phyloP scores from a whole-genome alignment of 306 rosid species.

The Casuarina equisetifolia region DNA sequence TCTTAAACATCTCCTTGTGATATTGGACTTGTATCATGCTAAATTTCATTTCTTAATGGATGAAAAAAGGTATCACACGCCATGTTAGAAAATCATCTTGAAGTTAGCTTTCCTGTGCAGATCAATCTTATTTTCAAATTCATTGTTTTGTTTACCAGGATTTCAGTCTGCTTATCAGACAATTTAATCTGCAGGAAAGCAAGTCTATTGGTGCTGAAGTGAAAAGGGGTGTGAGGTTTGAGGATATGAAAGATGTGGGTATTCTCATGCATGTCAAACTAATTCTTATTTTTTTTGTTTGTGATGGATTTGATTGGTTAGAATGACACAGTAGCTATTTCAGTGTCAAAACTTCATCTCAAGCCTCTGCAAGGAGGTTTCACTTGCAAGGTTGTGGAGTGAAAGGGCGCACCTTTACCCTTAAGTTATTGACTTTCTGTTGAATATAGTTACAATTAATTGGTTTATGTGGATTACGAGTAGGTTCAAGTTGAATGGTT shows the following conservation, averaged over 20 bases:
- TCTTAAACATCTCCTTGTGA: neutral
- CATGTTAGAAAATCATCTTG: neutral
- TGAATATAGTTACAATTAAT: conserved; percentile 24
- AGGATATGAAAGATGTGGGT: conserved; percentile 72
- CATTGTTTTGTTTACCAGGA: conserved; percentile 18
- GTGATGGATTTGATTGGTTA: conserved; percentile 21
- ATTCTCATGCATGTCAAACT: conserved; percentile 27
- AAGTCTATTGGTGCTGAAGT: conserved; percentile 97
- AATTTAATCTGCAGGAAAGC: conserved; percentile 57
- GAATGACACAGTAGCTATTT: conserved; percentile 39
- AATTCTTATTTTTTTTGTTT: conserved; percentile 14
- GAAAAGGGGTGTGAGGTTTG: conserved; percentile 97
- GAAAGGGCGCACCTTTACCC: conserved; percentile 81
- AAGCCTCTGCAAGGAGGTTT: conserved; percentile 89
- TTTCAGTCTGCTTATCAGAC: conserved; percentile 13
- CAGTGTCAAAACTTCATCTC: conserved; percentile 75
- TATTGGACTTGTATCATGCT: neutral
- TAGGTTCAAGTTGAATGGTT: conserved; percentile 19
- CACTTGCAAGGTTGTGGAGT: conserved; percentile 72
- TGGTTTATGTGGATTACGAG: neutral
- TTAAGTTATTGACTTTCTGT: conserved; percentile 54
- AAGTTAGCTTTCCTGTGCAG: neutral
- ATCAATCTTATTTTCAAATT: neutral
- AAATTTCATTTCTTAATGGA: neutral
- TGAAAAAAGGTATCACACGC: neutral